Conservation (phyloP, 371 early-diverging fungal species). For the Smittium mucronatum region DNA sequence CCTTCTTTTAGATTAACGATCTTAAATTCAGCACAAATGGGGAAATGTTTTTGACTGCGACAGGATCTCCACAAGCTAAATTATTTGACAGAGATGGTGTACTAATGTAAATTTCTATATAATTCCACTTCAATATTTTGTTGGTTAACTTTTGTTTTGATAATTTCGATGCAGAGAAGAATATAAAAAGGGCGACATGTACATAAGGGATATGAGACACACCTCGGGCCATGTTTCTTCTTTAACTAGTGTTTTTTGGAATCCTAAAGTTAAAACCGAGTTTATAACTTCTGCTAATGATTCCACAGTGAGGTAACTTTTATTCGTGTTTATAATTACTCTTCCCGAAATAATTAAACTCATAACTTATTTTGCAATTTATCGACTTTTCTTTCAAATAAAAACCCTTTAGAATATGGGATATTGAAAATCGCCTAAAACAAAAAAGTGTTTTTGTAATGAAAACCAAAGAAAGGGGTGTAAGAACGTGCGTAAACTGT, state of each 20-base stretch:
- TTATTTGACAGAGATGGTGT: slow-evolving; percentile 69
- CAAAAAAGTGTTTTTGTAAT: slow-evolving; percentile 65
- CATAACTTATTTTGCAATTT: slow-evolving; percentile 21
- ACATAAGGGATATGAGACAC: slow-evolving; percentile 72
- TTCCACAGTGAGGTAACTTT: slow-evolving; percentile 53
- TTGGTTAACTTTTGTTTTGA: background rate
- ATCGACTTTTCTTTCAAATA: background rate
- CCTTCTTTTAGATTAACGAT: slow-evolving; percentile 53
- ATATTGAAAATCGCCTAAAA: slow-evolving; percentile 52
- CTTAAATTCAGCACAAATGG: slow-evolving; percentile 65
- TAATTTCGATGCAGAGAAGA: slow-evolving; percentile 30
- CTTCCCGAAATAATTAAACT: background rate
- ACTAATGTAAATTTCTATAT: slow-evolving; percentile 25
- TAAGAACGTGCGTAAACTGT: slow-evolving; percentile 20
- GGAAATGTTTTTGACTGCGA: slow-evolving; percentile 64
- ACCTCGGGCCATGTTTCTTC: slow-evolving; percentile 83
- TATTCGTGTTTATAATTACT: background rate
- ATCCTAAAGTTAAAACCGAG: slow-evolving; percentile 46
- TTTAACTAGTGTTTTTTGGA: slow-evolving; percentile 69
- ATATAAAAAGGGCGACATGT: slow-evolving; percentile 84
- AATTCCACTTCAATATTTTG: background rate
- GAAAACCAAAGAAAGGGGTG: slow-evolving; percentile 57
- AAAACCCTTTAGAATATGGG: slow-evolving; percentile 48
- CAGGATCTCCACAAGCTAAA: slow-evolving; percentile 57
- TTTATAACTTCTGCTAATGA: slow-evolving; percentile 77